Conservation (phyloP, 1,284 basidiomycete species). For the Cutaneotrichosporon cavernicola region DNA sequence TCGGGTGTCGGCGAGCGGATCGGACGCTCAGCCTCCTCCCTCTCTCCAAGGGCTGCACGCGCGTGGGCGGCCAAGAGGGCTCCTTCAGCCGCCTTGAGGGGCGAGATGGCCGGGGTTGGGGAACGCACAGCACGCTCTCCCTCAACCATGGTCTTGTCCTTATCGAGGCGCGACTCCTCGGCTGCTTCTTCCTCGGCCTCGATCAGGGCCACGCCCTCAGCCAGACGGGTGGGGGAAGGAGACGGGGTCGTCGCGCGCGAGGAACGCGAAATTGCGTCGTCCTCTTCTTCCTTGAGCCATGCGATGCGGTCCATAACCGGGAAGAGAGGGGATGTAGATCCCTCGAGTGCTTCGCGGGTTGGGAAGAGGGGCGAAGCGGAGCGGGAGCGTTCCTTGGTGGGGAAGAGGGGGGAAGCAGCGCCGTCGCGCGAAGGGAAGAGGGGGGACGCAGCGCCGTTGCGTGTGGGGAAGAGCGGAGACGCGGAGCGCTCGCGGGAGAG, state of each 20-base stretch:
- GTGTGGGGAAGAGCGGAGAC: slow-evolving; percentile 29
- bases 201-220: neutral
- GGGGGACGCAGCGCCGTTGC: slow-evolving; percentile 5
- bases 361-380: slow-evolving; percentile 30
- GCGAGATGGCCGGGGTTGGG: neutral
- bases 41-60: neutral
- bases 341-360: slow-evolving; percentile 1
- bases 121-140: neutral
- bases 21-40: neutral
- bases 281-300: slow-evolving; percentile 1
- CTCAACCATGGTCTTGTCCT: neutral
- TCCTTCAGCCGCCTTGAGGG: neutral
- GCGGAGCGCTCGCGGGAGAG: slow-evolving; percentile 17
- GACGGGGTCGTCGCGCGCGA: slow-evolving; percentile 14
- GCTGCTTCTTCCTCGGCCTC: neutral
- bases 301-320: slow-evolving; percentile 15
- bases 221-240: slow-evolving; percentile 13
- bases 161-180: neutral
- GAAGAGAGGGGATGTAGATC: slow-evolving; percentile 25
- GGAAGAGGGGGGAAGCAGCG: slow-evolving; percentile 19
- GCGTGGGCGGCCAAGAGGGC: neutral
- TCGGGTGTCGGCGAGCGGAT: slow-evolving; percentile 1
- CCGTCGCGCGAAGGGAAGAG: slow-evolving; percentile 14
- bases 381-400: slow-evolving; percentile 1
- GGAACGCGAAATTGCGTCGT: slow-evolving; percentile 4